Evolutionary conservation across 441 rosid species (phyloP), one percentile per base, ranked within the genome.

Genomic region (Raphanus hybrid): DNA sequence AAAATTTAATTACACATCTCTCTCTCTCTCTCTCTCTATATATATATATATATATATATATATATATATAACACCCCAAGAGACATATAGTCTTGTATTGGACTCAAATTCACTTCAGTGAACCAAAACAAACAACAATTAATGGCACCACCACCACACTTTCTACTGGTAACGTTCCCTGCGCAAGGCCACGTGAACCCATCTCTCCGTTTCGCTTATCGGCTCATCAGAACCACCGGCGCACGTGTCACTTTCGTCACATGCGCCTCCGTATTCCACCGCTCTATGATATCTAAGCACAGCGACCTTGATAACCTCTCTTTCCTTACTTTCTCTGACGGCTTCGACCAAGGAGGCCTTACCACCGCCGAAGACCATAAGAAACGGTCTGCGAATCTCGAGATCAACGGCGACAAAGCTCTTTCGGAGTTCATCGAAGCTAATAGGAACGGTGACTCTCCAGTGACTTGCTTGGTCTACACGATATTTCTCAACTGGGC

Each of bases 401-500:
- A 11, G 61, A 75, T 68, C 4, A 81, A 84, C 34, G 92, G 93
- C 39, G 65, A 79, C 2, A 69, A 86, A 52, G 41, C 84, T 0
- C 45, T 90, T 0, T 20, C 65, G 10, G 83, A 85, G 0, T 75
- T 92, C 5, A 82, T 92, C 39, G 41, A 45, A 9, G 55, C 67
- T 0, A 45, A 43, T 5, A 26, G 14, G 2, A 71, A 74, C 0
- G 69, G 75, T 2, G 86, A 89, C 27, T 73, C 70, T 1, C 82
- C 85, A 0, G 65, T 89, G 23, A 69, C 82, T 59, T 85, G 87
- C 80, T 14, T 87, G 70, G 74, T 90, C 20, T 82, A 86, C 87
- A 80, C 86, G 5, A 10, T 83, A 16, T 77, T 89, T 10, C 76
- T 88, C 16, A 79, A 82, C 0, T 91, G 97, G 93, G 90, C 82